Evolutionary conservation across 129 eudicot species (phyloP).

Genomic region (Smallanthus sonchifolius): DNA sequence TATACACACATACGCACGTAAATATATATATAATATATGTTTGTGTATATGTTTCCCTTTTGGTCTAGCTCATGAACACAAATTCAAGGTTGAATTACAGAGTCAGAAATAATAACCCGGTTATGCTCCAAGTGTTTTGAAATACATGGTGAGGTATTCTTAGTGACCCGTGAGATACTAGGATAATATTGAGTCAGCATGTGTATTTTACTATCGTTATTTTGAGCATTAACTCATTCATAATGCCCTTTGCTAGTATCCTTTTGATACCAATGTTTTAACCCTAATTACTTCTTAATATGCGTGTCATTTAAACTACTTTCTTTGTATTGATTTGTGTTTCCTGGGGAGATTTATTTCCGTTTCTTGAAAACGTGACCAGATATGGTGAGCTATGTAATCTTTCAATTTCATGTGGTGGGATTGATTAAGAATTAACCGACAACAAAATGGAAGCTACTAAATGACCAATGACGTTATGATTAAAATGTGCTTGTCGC

Average conservation of each 20-base stretch:
- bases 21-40: neutral
- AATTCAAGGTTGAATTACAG: neutral
- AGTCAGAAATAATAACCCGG: neutral
- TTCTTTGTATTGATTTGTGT: neutral
- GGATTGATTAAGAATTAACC: neutral
- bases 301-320: neutral
- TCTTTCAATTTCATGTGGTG: slow-evolving; percentile 1
- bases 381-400: neutral
- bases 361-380: slow-evolving; percentile 3
- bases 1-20: neutral
- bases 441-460: neutral
- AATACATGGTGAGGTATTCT: neutral
- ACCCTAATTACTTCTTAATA: neutral
- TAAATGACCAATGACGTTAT: neutral
- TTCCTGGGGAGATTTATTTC: neutral
- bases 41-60: neutral
- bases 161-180: neutral
- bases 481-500: slow-evolving; percentile 3
- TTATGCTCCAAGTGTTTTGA: neutral
- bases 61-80: neutral
- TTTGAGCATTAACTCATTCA: neutral
- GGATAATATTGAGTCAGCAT: neutral
- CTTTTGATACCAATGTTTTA: neutral
- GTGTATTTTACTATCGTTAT: neutral
- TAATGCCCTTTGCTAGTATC: neutral